Percentiles rank a stretch among this genome's conserved stretches.
These are phyloP conservation scores for Cryphonectria carpinicola DNA, from an alignment of 2,329 filamentous ascomycete genomes.

Conservation along the genomic window DNA sequence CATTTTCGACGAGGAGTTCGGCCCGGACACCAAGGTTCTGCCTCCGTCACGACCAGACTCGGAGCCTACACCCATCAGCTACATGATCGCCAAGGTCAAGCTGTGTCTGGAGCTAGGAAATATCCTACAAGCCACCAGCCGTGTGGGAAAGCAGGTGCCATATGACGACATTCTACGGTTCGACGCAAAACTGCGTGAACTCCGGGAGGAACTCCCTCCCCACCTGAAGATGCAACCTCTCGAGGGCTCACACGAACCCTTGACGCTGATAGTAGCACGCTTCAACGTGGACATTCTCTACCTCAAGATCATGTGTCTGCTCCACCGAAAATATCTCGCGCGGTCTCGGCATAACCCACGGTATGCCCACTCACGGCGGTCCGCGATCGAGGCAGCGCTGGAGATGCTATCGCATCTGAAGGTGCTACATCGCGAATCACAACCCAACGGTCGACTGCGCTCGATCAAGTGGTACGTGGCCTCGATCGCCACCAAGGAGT, in stretches of 20 bases:
- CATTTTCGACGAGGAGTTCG: conserved; percentile 80
- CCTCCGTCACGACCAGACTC: conserved; percentile 69
- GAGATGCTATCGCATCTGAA: conserved; percentile 78
- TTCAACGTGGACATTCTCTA: conserved; percentile 85
- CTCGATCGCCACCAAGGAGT: conserved; percentile 81
- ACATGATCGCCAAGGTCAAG: conserved; percentile 75
- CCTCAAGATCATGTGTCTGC: conserved; percentile 83
- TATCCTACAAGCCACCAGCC: conserved; percentile 68
- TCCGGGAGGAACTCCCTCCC: conserved; percentile 72
- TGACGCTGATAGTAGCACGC: conserved; percentile 83
- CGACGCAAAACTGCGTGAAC: conserved; percentile 63
- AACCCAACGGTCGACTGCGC: conserved; percentile 71
- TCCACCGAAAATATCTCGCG: conserved; percentile 87
- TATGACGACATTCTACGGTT: conserved; percentile 69
- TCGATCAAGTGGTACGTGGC: conserved; percentile 79
- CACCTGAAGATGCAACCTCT: conserved; percentile 77
- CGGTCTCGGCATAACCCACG: conserved; percentile 76
- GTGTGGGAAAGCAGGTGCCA: conserved; percentile 56
- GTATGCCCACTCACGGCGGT: conserved; percentile 81
- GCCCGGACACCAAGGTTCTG: conserved; percentile 67
- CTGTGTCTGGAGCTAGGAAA: conserved; percentile 71
- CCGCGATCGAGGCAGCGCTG: conserved; percentile 85
- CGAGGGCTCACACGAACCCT: conserved; percentile 77
- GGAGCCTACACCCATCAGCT: conserved; percentile 76
- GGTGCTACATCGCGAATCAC: conserved; percentile 74